Evolutionary conservation across 257 asterid genomes (phyloP), one percentile per base, ranked within the genome.

Genomic region (Fraxinus anomala): DNA sequence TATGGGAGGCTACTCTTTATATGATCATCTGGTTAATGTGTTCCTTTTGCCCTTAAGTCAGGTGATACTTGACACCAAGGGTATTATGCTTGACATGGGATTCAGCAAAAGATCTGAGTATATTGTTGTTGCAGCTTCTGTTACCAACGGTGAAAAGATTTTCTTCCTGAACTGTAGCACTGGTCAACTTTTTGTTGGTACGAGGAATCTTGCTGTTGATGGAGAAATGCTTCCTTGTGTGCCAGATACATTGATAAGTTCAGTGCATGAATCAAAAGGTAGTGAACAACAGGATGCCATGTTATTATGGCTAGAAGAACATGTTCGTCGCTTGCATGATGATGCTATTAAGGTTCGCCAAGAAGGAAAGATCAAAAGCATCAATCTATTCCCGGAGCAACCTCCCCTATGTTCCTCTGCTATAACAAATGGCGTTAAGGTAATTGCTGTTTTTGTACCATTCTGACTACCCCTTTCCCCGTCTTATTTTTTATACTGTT

Each of bases 231-330:
- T 95, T 30, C 98, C 97, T 42, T 95, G 99, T 85, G 98, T 91
- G 68, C 98, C 99, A 12, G 84, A 82, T 63, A 67, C 87, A 73
- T 87, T 87, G 84, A 79, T 91, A 66, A 83, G 78, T 24, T 90
- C 85, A 3, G 88, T 86, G 30, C 88, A 86, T 80, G 90, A 87
- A 82, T 67, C 74, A n/a, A 42, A 73, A 42, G 89, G 86, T 66
- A 42, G 47, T 82, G 81, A 83, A 66, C 87, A 80, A 77, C 97
- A 95, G 85, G 99, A 95, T 79, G 99, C 84, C 37, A 81, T 90
- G 91, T 85, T 95, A 19, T 82, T 90, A 82, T 95, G 99, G 98
- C 91, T 93, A 49, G 99, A 95, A 89, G 99, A 95, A 80, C 97
- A 93, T 77, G 89, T 79, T 8, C 90, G 85, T 17, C 96, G 93